Conservation (phyloP, 257 asterid species). For the Schizonepeta tenuifolia region DNA sequence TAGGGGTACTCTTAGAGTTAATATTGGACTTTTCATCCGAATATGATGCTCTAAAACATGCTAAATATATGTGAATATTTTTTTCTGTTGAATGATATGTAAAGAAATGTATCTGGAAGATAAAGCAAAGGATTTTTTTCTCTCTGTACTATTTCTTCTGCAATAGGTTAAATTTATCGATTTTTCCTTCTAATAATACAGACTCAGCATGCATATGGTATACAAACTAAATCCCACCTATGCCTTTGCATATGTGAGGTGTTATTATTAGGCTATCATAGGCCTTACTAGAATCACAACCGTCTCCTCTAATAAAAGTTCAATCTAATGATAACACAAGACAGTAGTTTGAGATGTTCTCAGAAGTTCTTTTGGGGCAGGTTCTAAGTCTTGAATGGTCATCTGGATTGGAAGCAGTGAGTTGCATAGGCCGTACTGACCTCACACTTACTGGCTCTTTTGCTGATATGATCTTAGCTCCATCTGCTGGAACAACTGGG, state of each 20-base stretch:
- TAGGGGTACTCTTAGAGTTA: conserved; percentile 1
- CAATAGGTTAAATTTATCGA: neutral
- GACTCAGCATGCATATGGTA: neutral
- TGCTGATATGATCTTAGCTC: conserved; percentile 73
- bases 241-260: neutral
- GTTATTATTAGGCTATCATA: neutral
- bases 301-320: conserved; percentile 20
- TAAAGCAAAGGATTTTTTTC: neutral
- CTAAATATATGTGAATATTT: conserved; percentile 7
- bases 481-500: conserved; percentile 55
- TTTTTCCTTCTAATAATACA: conserved; percentile 25
- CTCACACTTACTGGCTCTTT: conserved; percentile 79
- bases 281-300: conserved; percentile 18
- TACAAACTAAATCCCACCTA: conserved; percentile 22
- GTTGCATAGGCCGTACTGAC: conserved; percentile 69
- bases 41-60: neutral
- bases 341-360: conserved; percentile 27
- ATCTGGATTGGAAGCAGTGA: conserved; percentile 72
- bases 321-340: conserved; percentile 20
- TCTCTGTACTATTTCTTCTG: conserved; percentile 10
- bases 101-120: neutral
- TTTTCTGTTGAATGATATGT: neutral
- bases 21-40: conserved; percentile 1
- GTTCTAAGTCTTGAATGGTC: conserved; percentile 82
- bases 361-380: conserved; percentile 46